Evolutionary conservation across 2,329 filamentous ascomycete genomes (phyloP).

Genomic region (Calcarisporium arbuscula): DNA sequence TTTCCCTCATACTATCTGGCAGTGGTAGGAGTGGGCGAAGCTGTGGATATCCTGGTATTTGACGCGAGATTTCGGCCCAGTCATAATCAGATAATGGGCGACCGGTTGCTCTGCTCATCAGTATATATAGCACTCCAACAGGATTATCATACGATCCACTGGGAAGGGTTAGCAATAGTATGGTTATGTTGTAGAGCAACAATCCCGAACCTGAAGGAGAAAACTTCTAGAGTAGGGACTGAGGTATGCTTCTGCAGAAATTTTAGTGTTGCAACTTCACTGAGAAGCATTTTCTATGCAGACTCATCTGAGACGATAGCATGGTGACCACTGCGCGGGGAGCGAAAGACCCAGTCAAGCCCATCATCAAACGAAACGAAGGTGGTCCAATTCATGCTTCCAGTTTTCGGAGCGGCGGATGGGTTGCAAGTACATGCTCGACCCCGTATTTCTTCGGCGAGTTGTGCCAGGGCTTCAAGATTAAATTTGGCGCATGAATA

Average conservation of each 20-base stretch:
- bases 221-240: constrained; percentile 10
- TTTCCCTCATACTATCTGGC: constrained; percentile 6
- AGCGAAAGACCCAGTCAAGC: constrained; percentile 11
- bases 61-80: constrained; percentile 9
- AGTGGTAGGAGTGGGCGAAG: constrained; percentile 7
- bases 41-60: constrained; percentile 9
- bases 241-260: constrained; percentile 7
- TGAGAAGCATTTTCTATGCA: constrained; percentile 10
- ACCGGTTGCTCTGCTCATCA: constrained; percentile 11
- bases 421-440: constrained; percentile 5
- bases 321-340: constrained; percentile 3
- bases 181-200: not conserved
- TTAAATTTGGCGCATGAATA: constrained; percentile 6
- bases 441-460: constrained; percentile 7
- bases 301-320: constrained; percentile 6
- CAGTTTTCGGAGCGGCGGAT: constrained; percentile 5
- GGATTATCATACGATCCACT: constrained; percentile 8
- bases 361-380: constrained; percentile 11
- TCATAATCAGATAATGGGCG: constrained; percentile 10
- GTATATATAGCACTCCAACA: constrained; percentile 12
- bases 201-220: constrained; percentile 8
- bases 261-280: constrained; percentile 11
- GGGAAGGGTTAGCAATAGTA: constrained; percentile 2
- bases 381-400: constrained; percentile 10
- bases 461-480: constrained; percentile 7